Evolutionary conservation across 495 filamentous ascomycete genomes (phyloP).

Genomic region (Neurospora sp.): DNA sequence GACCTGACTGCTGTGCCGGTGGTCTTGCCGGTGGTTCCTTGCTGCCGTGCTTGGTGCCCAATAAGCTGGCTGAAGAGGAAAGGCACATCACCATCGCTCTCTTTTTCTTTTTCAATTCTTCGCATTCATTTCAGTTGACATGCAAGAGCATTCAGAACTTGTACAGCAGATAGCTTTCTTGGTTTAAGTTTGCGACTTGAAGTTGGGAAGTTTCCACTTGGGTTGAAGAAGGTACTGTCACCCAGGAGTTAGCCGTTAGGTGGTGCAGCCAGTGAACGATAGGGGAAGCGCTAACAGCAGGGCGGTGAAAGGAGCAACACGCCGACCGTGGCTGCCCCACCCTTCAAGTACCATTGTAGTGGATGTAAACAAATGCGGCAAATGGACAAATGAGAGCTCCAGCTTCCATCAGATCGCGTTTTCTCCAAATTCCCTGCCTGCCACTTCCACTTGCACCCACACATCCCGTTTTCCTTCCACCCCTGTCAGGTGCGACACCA

Average conservation of each 20-base stretch:
- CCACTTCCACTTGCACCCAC: neutral
- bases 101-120: neutral
- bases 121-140: neutral
- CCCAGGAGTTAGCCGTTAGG: neutral
- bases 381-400: neutral
- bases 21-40: neutral
- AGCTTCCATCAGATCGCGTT: neutral
- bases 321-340: neutral
- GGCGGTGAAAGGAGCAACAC: neutral
- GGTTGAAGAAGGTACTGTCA: neutral
- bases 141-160: neutral
- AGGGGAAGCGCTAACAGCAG: neutral
- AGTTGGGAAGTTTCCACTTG: neutral
- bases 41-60: neutral
- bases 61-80: neutral
- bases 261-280: neutral
- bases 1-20: neutral
- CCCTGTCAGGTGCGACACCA: neutral
- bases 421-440: neutral
- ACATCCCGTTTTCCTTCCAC: neutral
- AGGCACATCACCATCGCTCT: neutral
- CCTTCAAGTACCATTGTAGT: neutral
- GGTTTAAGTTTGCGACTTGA: neutral
- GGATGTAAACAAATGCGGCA: neutral
- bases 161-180: neutral